Evolutionary conservation across 2,329 filamentous ascomycete genomes (phyloP).

Genomic region (Paracoccidioides lutzii): DNA sequence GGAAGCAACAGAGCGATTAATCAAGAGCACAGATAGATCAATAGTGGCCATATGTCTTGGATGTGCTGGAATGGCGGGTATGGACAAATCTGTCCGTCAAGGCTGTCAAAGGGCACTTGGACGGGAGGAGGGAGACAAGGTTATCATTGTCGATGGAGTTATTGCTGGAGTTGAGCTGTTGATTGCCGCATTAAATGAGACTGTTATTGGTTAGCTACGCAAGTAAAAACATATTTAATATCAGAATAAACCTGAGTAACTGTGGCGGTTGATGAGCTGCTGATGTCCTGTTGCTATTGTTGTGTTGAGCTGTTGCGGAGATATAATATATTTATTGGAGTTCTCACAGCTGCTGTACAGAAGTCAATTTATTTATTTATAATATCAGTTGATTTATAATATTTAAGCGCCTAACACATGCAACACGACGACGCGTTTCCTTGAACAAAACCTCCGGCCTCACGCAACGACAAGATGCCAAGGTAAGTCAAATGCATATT

Average conservation of each 20-base stretch:
- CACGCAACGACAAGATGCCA: slow-evolving; percentile 24
- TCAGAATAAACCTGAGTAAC: background rate
- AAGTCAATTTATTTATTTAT: background rate
- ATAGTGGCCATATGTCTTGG: slow-evolving; percentile 67
- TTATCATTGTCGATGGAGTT: slow-evolving; percentile 64
- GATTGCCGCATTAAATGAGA: slow-evolving; percentile 25
- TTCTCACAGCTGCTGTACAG: background rate
- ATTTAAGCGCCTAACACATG: background rate
- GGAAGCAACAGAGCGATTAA: slow-evolving; percentile 54
- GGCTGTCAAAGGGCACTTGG: slow-evolving; percentile 55
- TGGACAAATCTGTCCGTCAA: slow-evolving; percentile 62
- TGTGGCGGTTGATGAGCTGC: background rate
- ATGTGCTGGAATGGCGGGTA: slow-evolving; percentile 80
- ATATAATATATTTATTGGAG: background rate
- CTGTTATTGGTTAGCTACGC: slow-evolving; percentile 14
- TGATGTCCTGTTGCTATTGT: background rate
- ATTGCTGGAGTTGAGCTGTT: slow-evolving; percentile 26
- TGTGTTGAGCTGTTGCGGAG: background rate
- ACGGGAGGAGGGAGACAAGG: slow-evolving; percentile 40
- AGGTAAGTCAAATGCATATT: slow-evolving; percentile 17
- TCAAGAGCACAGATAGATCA: slow-evolving; percentile 36
- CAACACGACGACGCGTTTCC: slow-evolving; percentile 7
- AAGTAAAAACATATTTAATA: background rate
- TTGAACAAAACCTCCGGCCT: slow-evolving; percentile 16
- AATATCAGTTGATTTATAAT: too few relatives aligned